These are phyloP conservation scores for Tulasnella sp. DNA, from an alignment of 768 basidiomycete genomes.

Conservation along the genomic window DNA sequence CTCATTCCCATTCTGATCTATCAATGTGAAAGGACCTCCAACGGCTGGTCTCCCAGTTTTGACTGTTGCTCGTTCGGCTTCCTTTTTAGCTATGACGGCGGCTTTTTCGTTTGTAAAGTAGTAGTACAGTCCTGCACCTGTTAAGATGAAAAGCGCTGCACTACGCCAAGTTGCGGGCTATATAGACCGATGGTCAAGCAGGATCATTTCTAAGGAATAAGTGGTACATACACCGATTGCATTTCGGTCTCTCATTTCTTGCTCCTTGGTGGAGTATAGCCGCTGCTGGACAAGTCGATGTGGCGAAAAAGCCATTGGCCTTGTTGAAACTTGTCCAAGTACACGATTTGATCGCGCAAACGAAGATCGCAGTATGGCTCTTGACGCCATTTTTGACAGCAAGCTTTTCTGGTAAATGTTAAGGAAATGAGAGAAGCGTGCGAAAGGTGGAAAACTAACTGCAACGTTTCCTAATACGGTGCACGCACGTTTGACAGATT, in stretches of 20 bases:
- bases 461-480: too few relatives aligned
- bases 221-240: conserved; percentile 11
- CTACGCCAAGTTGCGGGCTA: conserved; percentile 89
- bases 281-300: too few relatives aligned
- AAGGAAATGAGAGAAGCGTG: too few relatives aligned
- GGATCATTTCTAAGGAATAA: background rate
- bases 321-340: too few relatives aligned
- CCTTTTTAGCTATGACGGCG: conserved; percentile 58
- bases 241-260: conserved; percentile 5
- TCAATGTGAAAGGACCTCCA: conserved; percentile 79
- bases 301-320: too few relatives aligned
- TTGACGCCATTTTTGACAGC: too few relatives aligned
- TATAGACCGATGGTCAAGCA: background rate
- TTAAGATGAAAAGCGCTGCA: conserved; percentile 68
- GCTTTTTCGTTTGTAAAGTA: conserved; percentile 87
- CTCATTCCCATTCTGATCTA: conserved; percentile 45
- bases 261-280: conserved; percentile 6
- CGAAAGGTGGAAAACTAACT: too few relatives aligned
- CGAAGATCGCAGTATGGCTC: too few relatives aligned
- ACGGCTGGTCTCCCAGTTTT: conserved; percentile 38
- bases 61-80: conserved; percentile 28
- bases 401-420: too few relatives aligned
- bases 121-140: conserved; percentile 67
- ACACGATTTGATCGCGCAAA: too few relatives aligned
- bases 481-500: too few relatives aligned